These are phyloP conservation scores for Suhomyces guaymorum DNA, from an alignment of 1,139 yeast genomes.

Conservation along the genomic window DNA sequence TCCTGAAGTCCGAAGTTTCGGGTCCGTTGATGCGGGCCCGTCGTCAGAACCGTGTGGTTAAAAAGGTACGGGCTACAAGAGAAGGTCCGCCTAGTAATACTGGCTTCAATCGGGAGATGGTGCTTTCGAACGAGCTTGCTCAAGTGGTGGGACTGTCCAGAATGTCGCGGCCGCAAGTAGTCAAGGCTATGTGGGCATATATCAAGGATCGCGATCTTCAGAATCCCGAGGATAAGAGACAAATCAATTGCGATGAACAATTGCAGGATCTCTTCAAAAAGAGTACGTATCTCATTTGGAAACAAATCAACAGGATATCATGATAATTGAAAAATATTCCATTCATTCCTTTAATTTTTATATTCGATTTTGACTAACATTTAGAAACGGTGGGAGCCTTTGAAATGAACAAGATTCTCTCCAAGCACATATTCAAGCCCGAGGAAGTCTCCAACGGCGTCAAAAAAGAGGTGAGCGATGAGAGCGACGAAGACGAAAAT, in stretches of 20 bases:
- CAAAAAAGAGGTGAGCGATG: conserved; percentile 8
- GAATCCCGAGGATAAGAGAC: conserved; percentile 66
- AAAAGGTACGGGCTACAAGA: conserved; percentile 1
- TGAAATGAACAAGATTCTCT: conserved; percentile 62
- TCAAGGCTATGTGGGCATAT: conserved; percentile 71
- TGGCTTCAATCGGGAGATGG: conserved; percentile 40
- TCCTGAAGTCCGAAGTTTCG: conserved; percentile 39
- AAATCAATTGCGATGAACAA: conserved; percentile 66
- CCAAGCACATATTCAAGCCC: conserved; percentile 52
- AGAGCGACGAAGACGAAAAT: conserved; percentile 13
- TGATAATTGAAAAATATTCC: no score
- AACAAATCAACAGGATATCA: no score
- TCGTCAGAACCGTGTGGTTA: conserved; percentile 7
- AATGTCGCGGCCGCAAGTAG: conserved; percentile 69
- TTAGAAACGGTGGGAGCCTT: conserved; percentile 60
- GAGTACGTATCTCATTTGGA: conserved; percentile 26
- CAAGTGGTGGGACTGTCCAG: conserved; percentile 41
- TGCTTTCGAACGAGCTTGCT: conserved; percentile 53
- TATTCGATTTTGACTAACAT: conserved; percentile 20
- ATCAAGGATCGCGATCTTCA: conserved; percentile 66
- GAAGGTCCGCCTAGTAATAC: conserved; percentile 20
- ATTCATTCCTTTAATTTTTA: no score
- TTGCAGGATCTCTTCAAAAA: conserved; percentile 59
- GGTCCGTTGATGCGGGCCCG: conserved; percentile 24
- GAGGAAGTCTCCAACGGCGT: conserved; percentile 29